Percentiles rank a stretch among this genome's conserved stretches.
These are phyloP conservation scores for Suhomyces anneliseae DNA, from an alignment of 1,139 yeast species.

Conservation along the genomic window DNA sequence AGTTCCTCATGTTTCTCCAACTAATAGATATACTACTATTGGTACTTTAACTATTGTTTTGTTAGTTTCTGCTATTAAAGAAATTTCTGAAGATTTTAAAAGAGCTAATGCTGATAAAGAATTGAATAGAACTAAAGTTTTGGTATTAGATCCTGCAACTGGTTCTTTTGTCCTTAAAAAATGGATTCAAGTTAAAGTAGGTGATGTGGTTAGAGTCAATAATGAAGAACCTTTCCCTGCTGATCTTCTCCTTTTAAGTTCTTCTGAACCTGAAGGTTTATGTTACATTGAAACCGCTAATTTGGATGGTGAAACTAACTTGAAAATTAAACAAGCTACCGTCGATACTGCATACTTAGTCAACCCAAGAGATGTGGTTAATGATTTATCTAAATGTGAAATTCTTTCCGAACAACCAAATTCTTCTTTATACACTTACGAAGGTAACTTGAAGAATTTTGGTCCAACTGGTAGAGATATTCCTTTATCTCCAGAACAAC, in stretches of 20 bases:
- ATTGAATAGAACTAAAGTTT: constrained; percentile 74
- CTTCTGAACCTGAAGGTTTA: constrained; percentile 97
- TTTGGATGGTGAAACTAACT: constrained; percentile 95
- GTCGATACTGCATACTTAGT: constrained; percentile 75
- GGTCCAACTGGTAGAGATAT: constrained; percentile 48
- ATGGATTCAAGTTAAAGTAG: constrained; percentile 90
- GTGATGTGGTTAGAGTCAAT: constrained; percentile 81
- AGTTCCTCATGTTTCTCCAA: constrained; percentile 95
- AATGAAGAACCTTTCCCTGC: constrained; percentile 96
- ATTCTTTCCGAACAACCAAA: constrained; percentile 90
- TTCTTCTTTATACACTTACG: constrained; percentile 90
- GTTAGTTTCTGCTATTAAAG: constrained; percentile 88
- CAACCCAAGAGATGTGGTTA: constrained; percentile 60
- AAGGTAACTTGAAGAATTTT: constrained; percentile 71
- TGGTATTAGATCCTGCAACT: constrained; percentile 59
- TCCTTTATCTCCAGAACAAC: constrained; percentile 86
- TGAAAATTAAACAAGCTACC: constrained; percentile 88
- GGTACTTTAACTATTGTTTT: constrained; percentile 86
- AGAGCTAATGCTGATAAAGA: constrained; percentile 89
- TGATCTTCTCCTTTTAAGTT: constrained; percentile 76
- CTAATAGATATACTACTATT: constrained; percentile 92
- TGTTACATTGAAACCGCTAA: constrained; percentile 98
- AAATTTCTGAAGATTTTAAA: constrained; percentile 85
- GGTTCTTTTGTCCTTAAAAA: constrained; percentile 65
- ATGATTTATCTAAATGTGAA: constrained; percentile 34